Base-by-base conservation (phyloP, 2,329 filamentous ascomycete species). In the Pyrenophora tritici-repentis region DNA sequence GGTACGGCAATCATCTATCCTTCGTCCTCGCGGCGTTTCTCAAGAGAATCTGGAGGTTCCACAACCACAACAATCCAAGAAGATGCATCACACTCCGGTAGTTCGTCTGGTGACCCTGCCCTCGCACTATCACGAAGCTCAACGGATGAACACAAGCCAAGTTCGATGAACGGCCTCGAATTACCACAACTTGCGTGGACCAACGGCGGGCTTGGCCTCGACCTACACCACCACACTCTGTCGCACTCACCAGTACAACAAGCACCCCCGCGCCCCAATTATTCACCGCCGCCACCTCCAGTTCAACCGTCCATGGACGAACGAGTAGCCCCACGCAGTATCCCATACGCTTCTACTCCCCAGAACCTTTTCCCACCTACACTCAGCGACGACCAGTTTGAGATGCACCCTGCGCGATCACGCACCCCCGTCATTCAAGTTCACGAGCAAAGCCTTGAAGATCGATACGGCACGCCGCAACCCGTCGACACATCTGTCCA, bases 231-330 rank as follows among this genome's bases (percentile, higher is more conserved):
- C 14, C 51, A 51, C 34, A 35, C 26, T 12, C 26, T 54, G 47
- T 66, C 75, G 14, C 62, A 62, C 55, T 65, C 63, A 56, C 60
- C 59, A 24, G 59, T 65, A 24, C 66, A 65, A 55, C 69, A 72
- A 5, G 41, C 53, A 34, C 69, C 70, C 33, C 75, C 76, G 24
- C 77, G 79, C n/a, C 70, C 70, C 29, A 67, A 79, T 47, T 75
- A 77, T 37, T 78, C 78, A 31, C 78, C 78, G 26, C 78, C 78
- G 4, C 78, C 77, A 6, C 77, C 78, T 18, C 70, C 72, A 7
- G 48, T 59, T 8, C 42, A 56, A 33, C 39, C 49, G 10, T 57
- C 59, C 14, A 56, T 56, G 35, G 59, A 57, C 20, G 55, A 57
- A 36, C 58, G 59, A 20, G 26, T 57, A 33, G 26, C 47, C 18